phyloP scores from a whole-genome alignment of 2,329 filamentous ascomycete genomes.

The Reticulascus tulasneorum region DNA sequence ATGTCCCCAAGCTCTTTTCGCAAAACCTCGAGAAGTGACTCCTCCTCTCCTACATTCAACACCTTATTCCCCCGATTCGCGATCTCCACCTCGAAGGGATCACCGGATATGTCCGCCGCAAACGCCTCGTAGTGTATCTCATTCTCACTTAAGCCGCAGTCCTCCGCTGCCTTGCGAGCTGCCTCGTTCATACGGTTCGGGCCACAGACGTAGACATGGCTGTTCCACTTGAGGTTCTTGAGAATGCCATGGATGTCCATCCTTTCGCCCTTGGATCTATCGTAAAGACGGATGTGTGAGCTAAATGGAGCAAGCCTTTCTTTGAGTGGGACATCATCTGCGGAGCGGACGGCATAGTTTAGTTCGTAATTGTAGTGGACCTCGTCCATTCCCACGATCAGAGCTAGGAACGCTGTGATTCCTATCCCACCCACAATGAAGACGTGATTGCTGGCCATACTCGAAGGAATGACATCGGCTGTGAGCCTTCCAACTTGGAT shows the following conservation, averaged over 20 bases:
- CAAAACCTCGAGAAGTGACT: slow-evolving; percentile 47
- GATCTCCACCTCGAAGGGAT: slow-evolving; percentile 57
- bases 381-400: slow-evolving; percentile 35
- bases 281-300: slow-evolving; percentile 46
- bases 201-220: slow-evolving; percentile 59
- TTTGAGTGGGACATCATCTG: slow-evolving; percentile 51
- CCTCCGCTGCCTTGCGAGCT: slow-evolving; percentile 35
- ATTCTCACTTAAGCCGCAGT: slow-evolving; percentile 37
- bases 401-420: slow-evolving; percentile 58
- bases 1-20: slow-evolving; percentile 36
- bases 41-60: slow-evolving; percentile 43
- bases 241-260: slow-evolving; percentile 49
- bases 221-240: slow-evolving; percentile 43
- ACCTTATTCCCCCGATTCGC: slow-evolving; percentile 31
- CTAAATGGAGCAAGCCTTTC: slow-evolving; percentile 39
- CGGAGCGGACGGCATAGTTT: slow-evolving; percentile 55
- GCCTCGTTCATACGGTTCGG: slow-evolving; percentile 54
- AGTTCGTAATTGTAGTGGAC: slow-evolving; percentile 49
- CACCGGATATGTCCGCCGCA: slow-evolving; percentile 46
- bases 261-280: slow-evolving; percentile 43
- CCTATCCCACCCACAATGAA: slow-evolving; percentile 64
- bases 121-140: slow-evolving; percentile 62
- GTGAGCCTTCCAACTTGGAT: slow-evolving; percentile 50
- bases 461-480: slow-evolving; percentile 39
- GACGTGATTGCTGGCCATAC: slow-evolving; percentile 52